Evolutionary conservation across 2,329 filamentous ascomycete genomes (phyloP).

Genomic region (Clarireedia paspali): DNA sequence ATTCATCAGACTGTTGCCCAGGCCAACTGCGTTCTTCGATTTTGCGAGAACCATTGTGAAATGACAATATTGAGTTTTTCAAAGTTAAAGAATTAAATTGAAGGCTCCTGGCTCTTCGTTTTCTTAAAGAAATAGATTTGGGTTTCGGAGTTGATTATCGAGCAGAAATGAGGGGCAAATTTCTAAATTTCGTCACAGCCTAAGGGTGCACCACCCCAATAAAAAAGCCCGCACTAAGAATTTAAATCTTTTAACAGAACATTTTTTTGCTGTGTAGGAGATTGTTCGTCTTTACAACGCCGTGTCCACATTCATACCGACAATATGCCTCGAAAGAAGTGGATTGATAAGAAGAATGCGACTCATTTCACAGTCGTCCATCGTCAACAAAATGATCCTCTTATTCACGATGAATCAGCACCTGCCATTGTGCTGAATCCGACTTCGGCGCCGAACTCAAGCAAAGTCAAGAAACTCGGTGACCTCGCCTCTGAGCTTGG

Average conservation of each 20-base stretch:
- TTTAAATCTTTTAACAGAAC: constrained; percentile 8
- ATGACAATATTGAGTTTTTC: neutral
- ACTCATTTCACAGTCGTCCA: constrained; percentile 92
- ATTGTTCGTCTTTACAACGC: neutral
- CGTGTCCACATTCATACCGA: constrained; percentile 27
- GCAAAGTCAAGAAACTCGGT: constrained; percentile 57
- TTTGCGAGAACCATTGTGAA: constrained; percentile 68
- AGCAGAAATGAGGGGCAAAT: constrained; percentile 15
- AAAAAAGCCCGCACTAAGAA: constrained; percentile 11
- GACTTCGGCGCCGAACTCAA: constrained; percentile 42
- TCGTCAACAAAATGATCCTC: constrained; percentile 92
- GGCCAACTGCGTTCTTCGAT: constrained; percentile 88
- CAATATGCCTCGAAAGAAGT: constrained; percentile 27
- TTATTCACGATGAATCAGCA: constrained; percentile 85
- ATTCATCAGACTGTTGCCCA: constrained; percentile 98
- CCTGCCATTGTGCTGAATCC: constrained; percentile 87
- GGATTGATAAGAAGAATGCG: constrained; percentile 81
- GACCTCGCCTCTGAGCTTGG: constrained; percentile 75
- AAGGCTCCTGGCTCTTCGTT: neutral
- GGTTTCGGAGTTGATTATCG: constrained; percentile 14
- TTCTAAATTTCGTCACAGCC: neutral
- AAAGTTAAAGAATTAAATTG: neutral
- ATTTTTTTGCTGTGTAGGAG: neutral
- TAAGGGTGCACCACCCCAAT: constrained; percentile 13
- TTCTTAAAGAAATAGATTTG: too few relatives aligned